These are phyloP conservation scores for Solanum medicagineum DNA, from an alignment of 257 asterid species.

Conservation along the genomic window DNA sequence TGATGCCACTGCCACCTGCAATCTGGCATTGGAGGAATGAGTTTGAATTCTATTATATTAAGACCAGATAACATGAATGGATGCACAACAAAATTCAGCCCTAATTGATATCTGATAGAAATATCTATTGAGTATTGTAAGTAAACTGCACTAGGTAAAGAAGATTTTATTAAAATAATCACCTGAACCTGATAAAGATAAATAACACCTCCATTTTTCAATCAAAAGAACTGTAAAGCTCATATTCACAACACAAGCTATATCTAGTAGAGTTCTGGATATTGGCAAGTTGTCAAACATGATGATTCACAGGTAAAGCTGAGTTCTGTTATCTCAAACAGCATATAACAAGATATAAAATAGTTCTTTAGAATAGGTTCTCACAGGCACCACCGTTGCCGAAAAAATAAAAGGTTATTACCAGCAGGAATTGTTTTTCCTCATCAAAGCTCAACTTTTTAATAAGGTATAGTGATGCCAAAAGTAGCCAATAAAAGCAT, in stretches of 20 bases:
- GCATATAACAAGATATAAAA: not conserved
- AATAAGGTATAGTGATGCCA: not conserved
- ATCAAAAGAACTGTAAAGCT: not conserved
- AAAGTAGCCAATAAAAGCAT: not conserved
- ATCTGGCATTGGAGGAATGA: slow-evolving; percentile 31
- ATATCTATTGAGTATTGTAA: not conserved
- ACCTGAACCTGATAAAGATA: not conserved
- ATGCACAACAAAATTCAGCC: not conserved
- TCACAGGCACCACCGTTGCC: not conserved
- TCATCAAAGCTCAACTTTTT: not conserved
- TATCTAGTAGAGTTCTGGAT: not conserved
- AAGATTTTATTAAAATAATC: not conserved
- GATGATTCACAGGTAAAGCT: not conserved
- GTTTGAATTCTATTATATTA: not conserved
- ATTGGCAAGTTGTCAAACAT: not conserved
- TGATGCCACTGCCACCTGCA: slow-evolving; percentile 94
- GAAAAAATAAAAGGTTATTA: not conserved
- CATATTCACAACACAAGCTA: not conserved
- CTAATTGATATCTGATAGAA: not conserved
- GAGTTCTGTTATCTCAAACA: not conserved
- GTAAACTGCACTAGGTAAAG: not conserved
- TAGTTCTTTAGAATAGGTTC: not conserved
- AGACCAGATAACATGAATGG: not conserved
- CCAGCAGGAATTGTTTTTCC: not conserved
- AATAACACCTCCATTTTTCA: not conserved